A percentile compares a stretch with the other conserved stretches of the same genome.
Evolutionary conservation across 306 rosid genomes (phyloP).

Genomic region (Rubus idaeus): DNA sequence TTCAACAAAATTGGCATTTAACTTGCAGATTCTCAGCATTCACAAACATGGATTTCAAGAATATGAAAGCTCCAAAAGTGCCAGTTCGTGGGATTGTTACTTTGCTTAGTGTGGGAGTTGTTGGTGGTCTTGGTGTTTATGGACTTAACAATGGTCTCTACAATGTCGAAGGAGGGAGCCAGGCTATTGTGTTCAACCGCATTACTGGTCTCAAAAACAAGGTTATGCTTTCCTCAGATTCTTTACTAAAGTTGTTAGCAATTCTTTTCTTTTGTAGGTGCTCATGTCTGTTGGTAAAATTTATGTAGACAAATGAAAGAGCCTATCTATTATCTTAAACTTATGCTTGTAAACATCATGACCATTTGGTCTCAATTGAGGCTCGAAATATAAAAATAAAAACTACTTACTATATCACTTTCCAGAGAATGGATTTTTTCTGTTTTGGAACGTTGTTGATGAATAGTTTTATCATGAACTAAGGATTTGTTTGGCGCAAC

Average conservation of each 20-base stretch:
- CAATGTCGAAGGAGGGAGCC: constrained; percentile 90
- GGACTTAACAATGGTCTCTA: constrained; percentile 69
- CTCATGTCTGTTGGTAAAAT: neutral
- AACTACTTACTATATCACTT: neutral
- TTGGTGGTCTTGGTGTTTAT: constrained; percentile 64
- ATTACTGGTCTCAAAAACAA: constrained; percentile 69
- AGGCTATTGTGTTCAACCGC: constrained; percentile 85
- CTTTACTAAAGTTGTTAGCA: neutral
- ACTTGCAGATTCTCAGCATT: constrained; percentile 5
- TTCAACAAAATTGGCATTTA: neutral
- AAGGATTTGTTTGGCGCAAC: neutral
- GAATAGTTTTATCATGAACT: neutral
- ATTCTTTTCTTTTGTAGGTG: neutral
- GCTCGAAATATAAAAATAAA: neutral
- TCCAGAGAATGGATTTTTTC: neutral
- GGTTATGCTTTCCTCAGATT: constrained; percentile 39
- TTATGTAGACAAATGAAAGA: neutral
- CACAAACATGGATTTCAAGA: constrained; percentile 39
- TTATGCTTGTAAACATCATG: neutral
- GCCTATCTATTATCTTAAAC: neutral
- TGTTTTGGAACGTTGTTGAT: neutral
- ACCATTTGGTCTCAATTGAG: neutral
- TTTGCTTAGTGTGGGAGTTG: constrained; percentile 49
- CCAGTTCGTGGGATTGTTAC: constrained; percentile 63
- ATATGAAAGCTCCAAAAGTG: constrained; percentile 41